Conservation (phyloP, 2,329 filamentous ascomycete genomes). For the Botryosphaeria dothidea region DNA sequence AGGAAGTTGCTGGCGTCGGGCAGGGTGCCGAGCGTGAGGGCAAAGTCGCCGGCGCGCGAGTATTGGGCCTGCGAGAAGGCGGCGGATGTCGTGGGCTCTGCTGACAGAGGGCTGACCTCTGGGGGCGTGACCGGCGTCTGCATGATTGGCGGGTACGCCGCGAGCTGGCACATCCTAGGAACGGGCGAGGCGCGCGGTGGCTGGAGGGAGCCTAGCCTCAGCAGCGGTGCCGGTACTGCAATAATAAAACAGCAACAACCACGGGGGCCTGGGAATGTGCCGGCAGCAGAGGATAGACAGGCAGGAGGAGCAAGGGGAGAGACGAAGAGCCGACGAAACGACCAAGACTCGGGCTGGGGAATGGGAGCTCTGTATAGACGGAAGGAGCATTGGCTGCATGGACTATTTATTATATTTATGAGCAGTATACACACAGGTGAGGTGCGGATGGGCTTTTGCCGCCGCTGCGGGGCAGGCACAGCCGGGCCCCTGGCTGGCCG, state of each 20-base stretch:
- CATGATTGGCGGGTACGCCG: slow-evolving; percentile 35
- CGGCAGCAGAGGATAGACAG: not conserved
- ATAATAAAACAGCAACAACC: not conserved
- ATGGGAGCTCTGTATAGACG: not conserved
- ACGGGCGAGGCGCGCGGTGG: slow-evolving; percentile 7
- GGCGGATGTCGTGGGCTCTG: slow-evolving; percentile 26
- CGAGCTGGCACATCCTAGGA: slow-evolving; percentile 11
- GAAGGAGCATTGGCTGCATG: not conserved
- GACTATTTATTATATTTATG: slow-evolving; percentile 4
- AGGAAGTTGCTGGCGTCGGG: slow-evolving; percentile 39
- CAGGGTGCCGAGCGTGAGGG: slow-evolving; percentile 40
- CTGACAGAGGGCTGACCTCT: slow-evolving; percentile 46
- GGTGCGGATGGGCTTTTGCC: slow-evolving; percentile 2
- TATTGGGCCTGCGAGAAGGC: slow-evolving; percentile 34
- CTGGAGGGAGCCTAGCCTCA: not conserved
- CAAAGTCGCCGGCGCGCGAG: slow-evolving; percentile 36
- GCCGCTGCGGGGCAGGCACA: not conserved
- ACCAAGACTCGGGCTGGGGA: not conserved
- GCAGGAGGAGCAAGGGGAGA: not conserved
- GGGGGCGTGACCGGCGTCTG: slow-evolving; percentile 39
- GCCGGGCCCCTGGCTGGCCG: not conserved
- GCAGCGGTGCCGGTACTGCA: not conserved
- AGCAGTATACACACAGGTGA: not conserved
- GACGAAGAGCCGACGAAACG: not conserved
- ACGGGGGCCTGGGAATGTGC: not conserved